Base-by-base conservation (phyloP, 352 stramenopile species). In the Peronospora destructor region DNA sequence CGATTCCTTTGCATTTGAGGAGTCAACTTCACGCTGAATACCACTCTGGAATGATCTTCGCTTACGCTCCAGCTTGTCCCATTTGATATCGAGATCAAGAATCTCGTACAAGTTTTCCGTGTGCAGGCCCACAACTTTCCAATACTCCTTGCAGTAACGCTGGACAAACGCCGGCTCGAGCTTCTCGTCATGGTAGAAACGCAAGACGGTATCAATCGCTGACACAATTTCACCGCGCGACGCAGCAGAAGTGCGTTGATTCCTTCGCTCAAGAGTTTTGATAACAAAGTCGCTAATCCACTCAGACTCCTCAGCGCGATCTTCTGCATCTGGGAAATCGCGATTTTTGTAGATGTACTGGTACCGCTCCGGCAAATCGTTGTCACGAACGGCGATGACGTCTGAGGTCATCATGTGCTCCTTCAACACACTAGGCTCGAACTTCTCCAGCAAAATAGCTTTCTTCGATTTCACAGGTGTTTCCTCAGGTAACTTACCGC, bases 121-220 rank as follows among this genome's bases (percentile, higher is more conserved):
- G 57, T 85, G 79, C 6, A 93, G 57, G 0, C 84, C 84, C n/a
- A 80, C 80, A 16, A 84, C 64, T 71, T 93, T 91, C 82, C 83
- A 95, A 43, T 87, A 95, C 33, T 95, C 84, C 58, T 95, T 95
- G 64, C 68, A 91, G 59, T 95, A 95, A n/a, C 82, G 74, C 58
- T 93, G 83, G 6, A 95, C 84, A 56, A 91, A 95, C 8, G 83
- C 68, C 4, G 84, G 84, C 50, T 95, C 84, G 1, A 95, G 59
- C 33, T 93, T 91, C 39, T 95, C 84, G 21, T 93, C 82, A 45
- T 95, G 84, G 30, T 95, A 95, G 35, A 93, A 95, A 8, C 81
- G 78, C 41, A 95, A 58, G 3, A 95, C 83, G 11, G 68, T 92
- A 49, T 95, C 84, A 49, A 95, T 93, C 1, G 84, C 84, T 6